Base-by-base conservation (phyloP, 164 flowering plant species). In the Paratinospora sagittata region DNA sequence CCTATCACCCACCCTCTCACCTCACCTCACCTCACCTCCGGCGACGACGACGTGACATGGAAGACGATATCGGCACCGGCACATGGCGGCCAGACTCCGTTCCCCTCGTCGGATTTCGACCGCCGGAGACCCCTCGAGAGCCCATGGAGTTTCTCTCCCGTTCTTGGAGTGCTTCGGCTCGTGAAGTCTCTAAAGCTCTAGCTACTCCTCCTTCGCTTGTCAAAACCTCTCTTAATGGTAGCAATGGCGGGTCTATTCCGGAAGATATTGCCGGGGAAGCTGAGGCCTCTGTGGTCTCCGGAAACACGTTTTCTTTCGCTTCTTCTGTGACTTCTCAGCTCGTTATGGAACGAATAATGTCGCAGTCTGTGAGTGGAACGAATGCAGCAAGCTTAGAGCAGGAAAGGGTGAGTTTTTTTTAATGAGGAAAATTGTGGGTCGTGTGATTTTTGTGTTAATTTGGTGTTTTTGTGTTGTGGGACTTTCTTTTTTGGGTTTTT, bases 131-230 rank as follows among this genome's bases (percentile, higher is more conserved):
- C 10, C 97, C 96, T 2, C 72, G 61, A 6, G 98, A 95, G 80
- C 88, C 98, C 26, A 95, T 92, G 98, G 98, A 95, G 89, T 95
- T 95, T 63, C 85, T 95, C 12, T 89, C 97, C 1, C 89, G 98
- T 14, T 95, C 97, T 0, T 95, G 98, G 98, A 92, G 96, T 76
- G 81, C 87, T 19, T 95, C 98, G 0, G 97, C 97, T 61, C 73
- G 77, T 0, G 93, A 92, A 67, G 87, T 92, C 49, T 92, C 97
- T 14, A 95, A 88, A 77, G 92, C 90, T 11, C 78, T 91, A 2
- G 68, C 84, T 6, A 68, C 84, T 13, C 68, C 74, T 6, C 33
- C n/a, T n/a, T n/a, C n/a, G n/a, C 11, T 71, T 4, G 43, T 71
- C 17, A 80, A 73, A 47, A 52, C 23, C 61, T 55, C 61, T 23